Percentiles rank a stretch among this genome's conserved stretches.
Evolutionary conservation across 257 asterid genomes (phyloP).

Genomic region (Fraxinus anomala): DNA sequence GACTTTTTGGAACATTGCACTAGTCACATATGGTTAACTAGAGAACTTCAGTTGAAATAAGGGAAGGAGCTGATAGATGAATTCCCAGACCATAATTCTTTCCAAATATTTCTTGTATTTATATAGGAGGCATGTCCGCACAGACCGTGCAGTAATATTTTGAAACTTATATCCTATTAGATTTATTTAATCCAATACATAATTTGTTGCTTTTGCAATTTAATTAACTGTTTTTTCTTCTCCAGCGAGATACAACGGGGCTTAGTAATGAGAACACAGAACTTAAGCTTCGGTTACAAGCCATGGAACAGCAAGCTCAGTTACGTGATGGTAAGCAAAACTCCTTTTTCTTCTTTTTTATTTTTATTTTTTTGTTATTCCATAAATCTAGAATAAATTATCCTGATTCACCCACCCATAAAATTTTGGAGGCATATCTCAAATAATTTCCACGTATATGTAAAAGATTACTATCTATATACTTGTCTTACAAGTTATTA

Average conservation of each 20-base stretch:
- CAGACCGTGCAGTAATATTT: neutral
- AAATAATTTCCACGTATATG: neutral
- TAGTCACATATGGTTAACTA: neutral
- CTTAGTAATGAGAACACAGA: slow-evolving; percentile 82
- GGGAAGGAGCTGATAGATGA: neutral
- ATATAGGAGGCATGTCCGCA: neutral
- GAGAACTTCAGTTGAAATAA: neutral
- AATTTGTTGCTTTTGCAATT: neutral
- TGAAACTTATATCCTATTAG: neutral
- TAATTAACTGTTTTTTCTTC: slow-evolving; percentile 19
- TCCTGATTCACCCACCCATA: neutral
- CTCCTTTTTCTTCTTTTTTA: neutral
- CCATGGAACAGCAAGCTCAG: slow-evolving; percentile 98
- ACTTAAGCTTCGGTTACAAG: slow-evolving; percentile 90
- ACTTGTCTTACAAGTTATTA: neutral
- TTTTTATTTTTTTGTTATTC: neutral
- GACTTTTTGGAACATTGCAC: neutral
- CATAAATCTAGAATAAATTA: neutral
- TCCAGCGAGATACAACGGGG: slow-evolving; percentile 88
- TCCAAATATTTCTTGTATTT: neutral
- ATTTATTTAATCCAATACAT: neutral
- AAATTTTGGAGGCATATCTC: neutral
- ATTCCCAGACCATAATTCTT: neutral
- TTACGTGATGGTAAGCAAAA: slow-evolving; percentile 72
- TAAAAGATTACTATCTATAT: neutral